Base-by-base conservation (phyloP, 768 basidiomycete genomes). In the Kwoniella europaea region DNA sequence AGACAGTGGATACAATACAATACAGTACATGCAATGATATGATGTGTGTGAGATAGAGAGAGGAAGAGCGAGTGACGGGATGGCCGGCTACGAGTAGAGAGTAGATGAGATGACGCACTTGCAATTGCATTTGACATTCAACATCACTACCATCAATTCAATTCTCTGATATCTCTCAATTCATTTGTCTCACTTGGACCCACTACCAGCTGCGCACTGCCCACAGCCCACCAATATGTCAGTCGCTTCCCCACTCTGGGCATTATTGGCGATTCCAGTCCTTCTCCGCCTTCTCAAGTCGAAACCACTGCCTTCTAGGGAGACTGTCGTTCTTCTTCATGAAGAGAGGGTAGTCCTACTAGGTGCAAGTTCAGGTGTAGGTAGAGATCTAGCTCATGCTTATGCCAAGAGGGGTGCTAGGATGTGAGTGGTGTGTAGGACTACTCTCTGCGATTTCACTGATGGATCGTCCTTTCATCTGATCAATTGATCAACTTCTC, bases 321-420 rank as follows among this genome's bases (percentile, higher is more conserved):
- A 78, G 41, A 65, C 65, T 16, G 68, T 77, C 52, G 71, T 82
- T 58, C 52, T 59, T 9, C 84, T 80, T n/a, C 65, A 65, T 1
- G 71, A 85, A 2, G 94, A 96, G 79, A 88, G 92, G 0, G 90
- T 94, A 6, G 81, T 97, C 1, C 85, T 97, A 59, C 82, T 97
- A 7, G 94, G 94, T 5, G 93, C 91, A 1, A 91, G 92, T 1
- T 90, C 90, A 58, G 94, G 94, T 0, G 89, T 96, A 27, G 94
- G 94, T 1, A 86, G 87, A 54, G 85, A 87, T 4, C 85, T 95
- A 55, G 92, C 92, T 0, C 85, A 86, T 13, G 84, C 87, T 71
- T 95, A 95, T 74, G 89, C 91, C 4, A 80, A 85, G 65, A 86
- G 91, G n/a, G 93, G 93, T 7, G 92, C 92, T 7, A 85, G 68